Conservation (phyloP, 108 stramenopile species). For the Schizochytrium sp. region DNA sequence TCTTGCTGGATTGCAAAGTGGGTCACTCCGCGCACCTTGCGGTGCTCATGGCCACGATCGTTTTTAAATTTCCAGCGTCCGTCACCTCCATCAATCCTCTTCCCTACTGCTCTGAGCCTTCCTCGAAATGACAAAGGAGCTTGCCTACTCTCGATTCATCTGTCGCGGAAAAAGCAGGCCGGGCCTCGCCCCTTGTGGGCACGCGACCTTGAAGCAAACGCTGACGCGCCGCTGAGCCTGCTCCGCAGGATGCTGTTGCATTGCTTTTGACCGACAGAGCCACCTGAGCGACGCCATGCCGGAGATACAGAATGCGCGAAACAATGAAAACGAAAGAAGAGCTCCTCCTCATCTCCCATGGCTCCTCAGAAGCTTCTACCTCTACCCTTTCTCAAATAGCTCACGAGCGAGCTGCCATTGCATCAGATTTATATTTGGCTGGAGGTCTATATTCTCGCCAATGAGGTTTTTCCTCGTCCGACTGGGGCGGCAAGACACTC, state of each 20-base stretch:
- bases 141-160: no score
- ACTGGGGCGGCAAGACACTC: slow-evolving; percentile 2
- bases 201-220: no score
- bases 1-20: slow-evolving; percentile 9
- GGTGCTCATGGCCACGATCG: not conserved
- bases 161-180: not conserved
- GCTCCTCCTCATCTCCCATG: no score
- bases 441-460: not conserved
- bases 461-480: not conserved
- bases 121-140: no score
- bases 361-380: no score
- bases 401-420: not conserved
- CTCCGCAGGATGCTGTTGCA: not conserved
- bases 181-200: not conserved
- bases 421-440: not conserved
- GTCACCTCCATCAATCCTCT: not conserved
- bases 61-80: not conserved
- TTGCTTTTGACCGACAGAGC: not conserved
- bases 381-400: no score
- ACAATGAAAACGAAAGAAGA: no score
- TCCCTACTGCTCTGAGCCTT: no score
- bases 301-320: not conserved
- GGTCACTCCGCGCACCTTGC: not conserved
- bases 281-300: not conserved
- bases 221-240: not conserved